A percentile compares a stretch with the other conserved stretches of the same genome.
Conservation (phyloP, 2,329 filamentous ascomycete genomes). For the Fusarium secorum region DNA sequence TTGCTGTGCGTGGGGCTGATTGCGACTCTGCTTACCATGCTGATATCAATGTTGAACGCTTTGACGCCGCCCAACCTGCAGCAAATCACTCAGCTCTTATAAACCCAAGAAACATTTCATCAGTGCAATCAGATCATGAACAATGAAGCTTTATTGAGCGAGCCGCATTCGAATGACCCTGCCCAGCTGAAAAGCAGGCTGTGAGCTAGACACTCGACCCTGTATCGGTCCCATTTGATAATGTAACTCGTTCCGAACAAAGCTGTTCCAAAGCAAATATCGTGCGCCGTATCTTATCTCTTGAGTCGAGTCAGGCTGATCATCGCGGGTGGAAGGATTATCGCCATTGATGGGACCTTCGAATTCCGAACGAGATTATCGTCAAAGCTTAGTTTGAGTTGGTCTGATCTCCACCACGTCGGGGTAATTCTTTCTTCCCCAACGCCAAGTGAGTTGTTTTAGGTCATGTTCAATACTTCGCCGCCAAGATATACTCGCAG, state of each 20-base stretch:
- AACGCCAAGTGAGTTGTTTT: neutral
- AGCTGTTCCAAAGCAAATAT: neutral
- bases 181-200: too few relatives aligned
- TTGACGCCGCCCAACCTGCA: too few relatives aligned
- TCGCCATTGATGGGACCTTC: neutral
- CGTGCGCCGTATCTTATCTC: fast-evolving
- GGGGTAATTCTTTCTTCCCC: neutral
- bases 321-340: neutral
- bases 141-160: too few relatives aligned
- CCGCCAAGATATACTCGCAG: neutral
- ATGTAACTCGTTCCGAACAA: fast-evolving
- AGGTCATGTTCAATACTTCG: neutral
- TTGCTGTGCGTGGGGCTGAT: too few relatives aligned
- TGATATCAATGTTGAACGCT: too few relatives aligned
- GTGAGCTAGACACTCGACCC: too few relatives aligned
- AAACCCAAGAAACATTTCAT: too few relatives aligned
- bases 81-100: too few relatives aligned
- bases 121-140: too few relatives aligned
- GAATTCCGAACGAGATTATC: too few relatives aligned
- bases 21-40: too few relatives aligned
- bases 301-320: neutral
- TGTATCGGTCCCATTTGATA: fast-evolving
- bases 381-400: neutral
- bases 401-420: neutral
- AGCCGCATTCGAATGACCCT: too few relatives aligned